These are phyloP conservation scores for Fraxinus sp. DNA, from an alignment of 305 asterid genomes.

Conservation along the genomic window DNA sequence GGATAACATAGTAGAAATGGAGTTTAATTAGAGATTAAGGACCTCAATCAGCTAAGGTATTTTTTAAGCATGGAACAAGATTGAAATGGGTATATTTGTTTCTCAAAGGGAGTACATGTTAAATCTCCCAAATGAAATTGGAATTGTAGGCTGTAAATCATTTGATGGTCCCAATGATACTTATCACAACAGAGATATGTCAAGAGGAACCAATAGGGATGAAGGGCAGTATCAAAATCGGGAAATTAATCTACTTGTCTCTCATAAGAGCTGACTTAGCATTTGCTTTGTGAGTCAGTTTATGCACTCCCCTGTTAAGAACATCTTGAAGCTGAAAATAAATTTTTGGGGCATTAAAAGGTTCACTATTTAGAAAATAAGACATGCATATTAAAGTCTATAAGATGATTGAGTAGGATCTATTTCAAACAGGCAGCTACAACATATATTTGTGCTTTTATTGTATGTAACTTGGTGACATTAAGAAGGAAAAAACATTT, in stretches of 20 bases:
- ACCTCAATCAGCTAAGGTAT: not conserved
- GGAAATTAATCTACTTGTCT: not conserved
- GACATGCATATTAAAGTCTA: not conserved
- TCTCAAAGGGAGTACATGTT: not conserved
- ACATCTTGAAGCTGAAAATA: not conserved
- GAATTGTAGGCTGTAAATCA: not conserved
- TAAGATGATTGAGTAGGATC: not conserved
- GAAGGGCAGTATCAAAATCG: not conserved
- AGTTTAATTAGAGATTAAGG: not conserved
- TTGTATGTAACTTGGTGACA: not conserved
- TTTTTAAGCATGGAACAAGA: not conserved
- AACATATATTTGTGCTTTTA: not conserved
- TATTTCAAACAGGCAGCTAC: not conserved
- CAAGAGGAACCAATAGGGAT: not conserved
- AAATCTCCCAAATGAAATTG: not conserved
- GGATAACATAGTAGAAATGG: not conserved
- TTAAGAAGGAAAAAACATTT: not conserved
- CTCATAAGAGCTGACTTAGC: not conserved
- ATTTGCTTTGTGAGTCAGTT: not conserved
- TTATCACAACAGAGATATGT: not conserved
- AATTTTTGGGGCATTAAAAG: not conserved
- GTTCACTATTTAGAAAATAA: not conserved
- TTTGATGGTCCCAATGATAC: not conserved
- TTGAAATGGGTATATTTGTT: not conserved
- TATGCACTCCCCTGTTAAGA: not conserved